These are phyloP conservation scores for Melaleuca quinquenervia DNA, from an alignment of 345 rosid genomes.

Conservation along the genomic window DNA sequence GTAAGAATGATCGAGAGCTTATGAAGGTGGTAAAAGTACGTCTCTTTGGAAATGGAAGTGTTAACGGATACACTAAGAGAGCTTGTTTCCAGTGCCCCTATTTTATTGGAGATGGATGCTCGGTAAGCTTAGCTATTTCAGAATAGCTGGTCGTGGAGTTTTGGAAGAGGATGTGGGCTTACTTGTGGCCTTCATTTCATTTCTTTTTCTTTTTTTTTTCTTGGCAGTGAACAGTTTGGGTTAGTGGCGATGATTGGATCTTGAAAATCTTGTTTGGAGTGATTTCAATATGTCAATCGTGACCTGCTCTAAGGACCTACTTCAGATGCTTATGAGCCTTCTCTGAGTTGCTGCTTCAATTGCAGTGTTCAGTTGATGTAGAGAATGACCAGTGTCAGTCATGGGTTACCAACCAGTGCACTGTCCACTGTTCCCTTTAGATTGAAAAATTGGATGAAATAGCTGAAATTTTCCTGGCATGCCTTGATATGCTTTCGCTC, in stretches of 20 bases:
- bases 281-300: not conserved
- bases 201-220: not conserved
- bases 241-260: not conserved
- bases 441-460: not conserved
- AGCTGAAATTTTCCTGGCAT: not conserved
- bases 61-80: not conserved
- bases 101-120: not conserved
- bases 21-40: not conserved
- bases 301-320: not conserved
- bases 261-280: not conserved
- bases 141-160: not conserved
- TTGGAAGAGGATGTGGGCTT: not conserved
- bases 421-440: not conserved
- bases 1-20: not conserved
- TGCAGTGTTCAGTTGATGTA: not conserved
- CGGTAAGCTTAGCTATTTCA: not conserved
- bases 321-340: not conserved
- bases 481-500: not conserved
- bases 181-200: not conserved
- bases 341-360: not conserved
- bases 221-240: not conserved
- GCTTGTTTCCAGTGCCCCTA: not conserved
- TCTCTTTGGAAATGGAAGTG: not conserved
- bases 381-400: not conserved
- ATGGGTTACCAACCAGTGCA: not conserved